Evolutionary conservation across 805 yeast species (phyloP).

Genomic region (Metschnikowia vanudenii): DNA sequence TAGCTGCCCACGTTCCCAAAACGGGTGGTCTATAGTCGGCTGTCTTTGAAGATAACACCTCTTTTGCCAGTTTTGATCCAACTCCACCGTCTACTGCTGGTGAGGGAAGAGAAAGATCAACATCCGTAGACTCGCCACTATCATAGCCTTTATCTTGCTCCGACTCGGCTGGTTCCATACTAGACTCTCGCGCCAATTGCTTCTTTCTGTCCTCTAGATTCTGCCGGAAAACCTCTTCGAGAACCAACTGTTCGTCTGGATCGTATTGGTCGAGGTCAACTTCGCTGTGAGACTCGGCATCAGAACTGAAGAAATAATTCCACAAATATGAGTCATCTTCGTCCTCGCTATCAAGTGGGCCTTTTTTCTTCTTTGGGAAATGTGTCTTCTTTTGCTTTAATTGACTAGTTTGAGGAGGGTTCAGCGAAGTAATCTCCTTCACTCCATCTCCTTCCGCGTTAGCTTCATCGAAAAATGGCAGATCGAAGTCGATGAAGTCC

Average conservation of each 20-base stretch:
- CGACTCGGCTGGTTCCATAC: conserved; percentile 21
- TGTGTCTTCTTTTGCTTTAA: conserved; percentile 12
- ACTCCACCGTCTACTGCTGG: conserved; percentile 48
- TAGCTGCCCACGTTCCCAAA: conserved; percentile 87
- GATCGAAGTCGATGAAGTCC: conserved; percentile 38
- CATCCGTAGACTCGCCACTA: conserved; percentile 92
- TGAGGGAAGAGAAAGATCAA: conserved; percentile 79
- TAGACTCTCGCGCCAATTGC: conserved; percentile 14
- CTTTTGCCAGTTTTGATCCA: conserved; percentile 86
- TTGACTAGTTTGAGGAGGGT: conserved; percentile 9
- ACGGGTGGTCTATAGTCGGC: conserved; percentile 89
- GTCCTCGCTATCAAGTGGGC: conserved; percentile 36
- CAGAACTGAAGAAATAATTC: conserved; percentile 65
- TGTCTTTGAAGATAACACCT: conserved; percentile 82
- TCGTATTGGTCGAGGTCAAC: conserved; percentile 24
- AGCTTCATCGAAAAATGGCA: conserved; percentile 27
- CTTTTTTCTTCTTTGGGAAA: conserved; percentile 19
- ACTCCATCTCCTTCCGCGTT: conserved; percentile 5
- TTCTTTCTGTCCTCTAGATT: conserved; percentile 20
- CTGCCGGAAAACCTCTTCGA: conserved; percentile 27
- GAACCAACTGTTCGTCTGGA: conserved; percentile 21
- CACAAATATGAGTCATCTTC: conserved; percentile 72
- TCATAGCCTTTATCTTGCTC: conserved; percentile 43
- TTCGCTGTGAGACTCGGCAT: conserved; percentile 32
- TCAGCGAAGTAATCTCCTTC: conserved; percentile 8